Percentiles rank a stretch among this genome's conserved stretches.
These are phyloP conservation scores for Davidsoniella australis DNA, from an alignment of 2,329 filamentous ascomycete genomes.

Conservation along the genomic window DNA sequence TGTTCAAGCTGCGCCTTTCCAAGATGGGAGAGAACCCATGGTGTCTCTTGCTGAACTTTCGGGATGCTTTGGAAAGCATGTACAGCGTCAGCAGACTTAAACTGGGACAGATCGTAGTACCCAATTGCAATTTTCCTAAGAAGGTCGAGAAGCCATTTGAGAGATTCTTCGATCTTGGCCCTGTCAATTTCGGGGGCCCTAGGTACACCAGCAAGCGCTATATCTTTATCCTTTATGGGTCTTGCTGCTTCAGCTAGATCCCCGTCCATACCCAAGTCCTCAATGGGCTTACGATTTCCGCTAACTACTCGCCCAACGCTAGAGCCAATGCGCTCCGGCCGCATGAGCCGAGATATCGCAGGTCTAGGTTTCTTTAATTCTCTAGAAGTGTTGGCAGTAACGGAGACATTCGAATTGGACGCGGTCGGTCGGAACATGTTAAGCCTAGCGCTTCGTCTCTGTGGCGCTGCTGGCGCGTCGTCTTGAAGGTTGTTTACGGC, in stretches of 20 bases:
- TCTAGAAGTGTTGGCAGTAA: conserved; percentile 25
- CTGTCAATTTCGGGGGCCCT: conserved; percentile 34
- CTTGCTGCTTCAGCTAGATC: conserved; percentile 46
- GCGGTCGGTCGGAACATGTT: conserved; percentile 52
- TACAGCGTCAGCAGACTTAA: conserved; percentile 61
- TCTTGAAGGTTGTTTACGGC: conserved; percentile 26
- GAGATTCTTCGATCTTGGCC: conserved; percentile 53
- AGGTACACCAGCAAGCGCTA: background rate
- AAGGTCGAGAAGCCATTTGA: conserved; percentile 62
- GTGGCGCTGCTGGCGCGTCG: conserved; percentile 41
- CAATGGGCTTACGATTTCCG: conserved; percentile 64
- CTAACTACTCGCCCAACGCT: conserved; percentile 77
- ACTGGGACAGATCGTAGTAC: conserved; percentile 63
- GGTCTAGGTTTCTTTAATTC: conserved; percentile 76
- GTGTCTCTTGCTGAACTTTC: conserved; percentile 64
- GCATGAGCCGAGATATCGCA: conserved; percentile 47
- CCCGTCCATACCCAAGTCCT: conserved; percentile 49
- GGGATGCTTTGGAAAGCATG: conserved; percentile 56
- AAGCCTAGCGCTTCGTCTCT: conserved; percentile 55
- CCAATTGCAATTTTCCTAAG: conserved; percentile 68
- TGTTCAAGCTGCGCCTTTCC: conserved; percentile 86
- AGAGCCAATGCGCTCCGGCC: conserved; percentile 46
- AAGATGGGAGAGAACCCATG: conserved; percentile 83
- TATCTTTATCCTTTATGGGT: conserved; percentile 8
- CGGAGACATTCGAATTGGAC: conserved; percentile 40